Base-by-base conservation (phyloP, 805 yeast genomes). In the Myxozyma sirexii region DNA sequence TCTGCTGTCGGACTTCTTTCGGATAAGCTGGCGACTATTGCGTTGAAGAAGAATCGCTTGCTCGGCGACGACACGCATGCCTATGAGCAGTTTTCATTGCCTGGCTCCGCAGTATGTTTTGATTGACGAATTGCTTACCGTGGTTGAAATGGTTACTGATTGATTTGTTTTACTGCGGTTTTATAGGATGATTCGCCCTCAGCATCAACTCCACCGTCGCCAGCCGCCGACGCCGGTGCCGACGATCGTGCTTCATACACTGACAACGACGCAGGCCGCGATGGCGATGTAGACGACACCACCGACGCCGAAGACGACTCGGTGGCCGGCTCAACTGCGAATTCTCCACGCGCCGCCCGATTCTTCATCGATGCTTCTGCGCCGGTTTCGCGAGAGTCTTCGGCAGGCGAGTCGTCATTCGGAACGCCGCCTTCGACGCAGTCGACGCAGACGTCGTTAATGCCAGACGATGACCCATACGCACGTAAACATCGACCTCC, bases 381-480 rank as follows among this genome's bases (percentile, higher is more conserved):
- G 15, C 65, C 65, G 6, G 58, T 61, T 2, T 62, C 66, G n/a
- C 53, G 64, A 3, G 65, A 55, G 38, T 48, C 48, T 21, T 49
- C 62, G 1, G 53, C 51, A 29, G 46, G 48, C 29, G 52, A 42
- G 13, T 46, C 65, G n/a, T 17, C 44, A 24, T 3, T 51, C 27
- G 51, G 42, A 50, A 59, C 71, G 27, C 55, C 68, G 12, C 46
- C 59, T 15, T 60, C 59, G n/a, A 48, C 65, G 7, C n/a, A 54
- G 3, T 37, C 67, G 15, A 13, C 62, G 6, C 53, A 54, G 12
- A 48, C 60, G 12, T 63, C 61, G 43, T 47, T 70, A 70, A 15
- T 46, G 63, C 65, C 57, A 15, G 68, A 57, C 17, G 70, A 68
- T 26, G 76, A 73, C 55, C 76, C 76, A 5, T 73, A 74, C 52